Percentiles rank a stretch among this genome's conserved stretches.
Evolutionary conservation across 192 early-diverging fungal species (phyloP).

Genomic region (Chytriomyces sp.): DNA sequence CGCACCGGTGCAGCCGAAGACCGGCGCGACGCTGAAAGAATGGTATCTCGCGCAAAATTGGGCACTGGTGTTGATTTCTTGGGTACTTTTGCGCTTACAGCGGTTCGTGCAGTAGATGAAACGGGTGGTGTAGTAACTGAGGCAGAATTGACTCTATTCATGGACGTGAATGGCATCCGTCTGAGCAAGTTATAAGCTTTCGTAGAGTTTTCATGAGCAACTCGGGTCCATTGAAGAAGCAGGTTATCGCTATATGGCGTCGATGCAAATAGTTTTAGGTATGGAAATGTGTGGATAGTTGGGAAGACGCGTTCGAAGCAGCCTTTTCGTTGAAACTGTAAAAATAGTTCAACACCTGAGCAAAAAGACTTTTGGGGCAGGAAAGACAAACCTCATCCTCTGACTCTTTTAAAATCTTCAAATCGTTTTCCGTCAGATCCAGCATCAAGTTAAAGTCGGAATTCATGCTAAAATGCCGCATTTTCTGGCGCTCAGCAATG

Average conservation of each 20-base stretch:
- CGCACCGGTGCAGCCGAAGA: neutral
- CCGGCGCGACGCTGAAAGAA: neutral
- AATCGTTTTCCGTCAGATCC: conserved; percentile 42
- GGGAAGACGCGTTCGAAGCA: conserved; percentile 54
- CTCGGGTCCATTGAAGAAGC: conserved; percentile 45
- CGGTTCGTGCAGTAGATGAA: too few species aligned
- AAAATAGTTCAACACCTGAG: neutral
- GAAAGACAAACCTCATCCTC: conserved; percentile 52
- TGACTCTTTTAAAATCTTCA: conserved; percentile 38
- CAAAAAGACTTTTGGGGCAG: too few species aligned
- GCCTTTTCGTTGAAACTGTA: conserved; percentile 38
- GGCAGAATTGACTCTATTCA: too few species aligned
- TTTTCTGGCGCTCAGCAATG: conserved; percentile 30
- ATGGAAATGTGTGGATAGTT: neutral
- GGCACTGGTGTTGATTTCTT: neutral
- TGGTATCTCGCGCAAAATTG: neutral
- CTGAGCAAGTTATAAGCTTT: conserved; percentile 9
- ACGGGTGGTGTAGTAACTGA: too few species aligned
- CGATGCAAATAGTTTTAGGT: conserved; percentile 29
- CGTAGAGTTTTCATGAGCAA: neutral
- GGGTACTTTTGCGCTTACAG: too few species aligned
- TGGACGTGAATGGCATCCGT: neutral
- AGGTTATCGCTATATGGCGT: conserved; percentile 44
- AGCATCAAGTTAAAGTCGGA: conserved; percentile 23
- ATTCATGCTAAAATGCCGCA: conserved; percentile 15